Base-by-base conservation (phyloP, 2,329 filamentous ascomycete genomes). In the Calonectria pseudoturangicola region DNA sequence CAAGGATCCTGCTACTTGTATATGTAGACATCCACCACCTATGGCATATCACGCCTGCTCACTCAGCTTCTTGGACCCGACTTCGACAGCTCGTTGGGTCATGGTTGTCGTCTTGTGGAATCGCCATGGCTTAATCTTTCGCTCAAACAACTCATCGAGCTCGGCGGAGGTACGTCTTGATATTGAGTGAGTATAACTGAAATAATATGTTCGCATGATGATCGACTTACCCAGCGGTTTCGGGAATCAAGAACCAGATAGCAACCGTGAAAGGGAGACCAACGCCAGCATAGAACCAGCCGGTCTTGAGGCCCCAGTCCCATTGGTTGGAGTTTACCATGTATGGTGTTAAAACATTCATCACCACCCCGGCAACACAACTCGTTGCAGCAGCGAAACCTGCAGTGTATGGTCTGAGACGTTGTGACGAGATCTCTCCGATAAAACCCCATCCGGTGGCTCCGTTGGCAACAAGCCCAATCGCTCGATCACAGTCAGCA, bases 401-500 rank as follows among this genome's bases (percentile, higher is more conserved):
- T 5, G 82, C 79, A 0, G 82, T 83, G 39, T 80, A 80, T 5
- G 79, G 78, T 0, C 82, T 80, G 8, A 84, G 76, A 12, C 82
- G 79, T 28, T 82, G 81, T 1, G 83, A 81, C 1, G 83, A 83
- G n/a, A 84, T 83, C 70, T 85, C 84, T 67, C 77, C 80, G 63
- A 80, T 79, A 66, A 78, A 80, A 15, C 78, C 80, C 75, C 76
- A 82, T 9, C 78, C 79, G 0, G 77, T 77, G 1, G 78, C 77
- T 3, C 77, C 77, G 64, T 78, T 80, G 7, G 75, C 72, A 2
- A 74, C 78, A 45, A 79, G 60, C 2, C 77, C 80, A 25, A 79
- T 76, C 45, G 79, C 76, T 79, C 51, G 12, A 18, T 2, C n/a
- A 10, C 12, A 3, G 2, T 56, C 9, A 33, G 30, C 30, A 5